Conservation (phyloP, 768 basidiomycete species). For the Xerocomellus dryophilus region DNA sequence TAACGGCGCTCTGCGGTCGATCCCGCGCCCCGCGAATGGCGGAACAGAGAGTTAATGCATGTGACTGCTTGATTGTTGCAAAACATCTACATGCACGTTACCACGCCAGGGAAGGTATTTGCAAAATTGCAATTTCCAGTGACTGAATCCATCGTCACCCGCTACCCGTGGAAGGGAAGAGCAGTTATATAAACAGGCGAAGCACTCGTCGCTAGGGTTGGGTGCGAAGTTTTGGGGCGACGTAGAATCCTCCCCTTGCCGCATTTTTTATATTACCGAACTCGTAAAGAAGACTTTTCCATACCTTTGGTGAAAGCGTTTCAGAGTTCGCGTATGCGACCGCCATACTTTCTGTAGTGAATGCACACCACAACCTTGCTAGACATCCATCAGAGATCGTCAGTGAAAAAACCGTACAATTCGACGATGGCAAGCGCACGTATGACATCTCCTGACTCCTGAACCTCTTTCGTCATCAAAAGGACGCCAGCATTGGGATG, state of each 20-base stretch:
- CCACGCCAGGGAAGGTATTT: neutral
- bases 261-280: neutral
- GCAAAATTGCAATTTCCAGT: neutral
- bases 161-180: conserved; percentile 36
- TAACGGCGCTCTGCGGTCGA: conserved; percentile 27
- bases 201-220: conserved; percentile 14
- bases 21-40: conserved; percentile 15
- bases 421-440: conserved; percentile 22
- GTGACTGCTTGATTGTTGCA: neutral
- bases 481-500: conserved; percentile 61
- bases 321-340: conserved; percentile 62
- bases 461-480: conserved; percentile 50
- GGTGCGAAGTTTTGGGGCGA: conserved; percentile 17
- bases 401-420: neutral
- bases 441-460: conserved; percentile 23
- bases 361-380: conserved; percentile 81
- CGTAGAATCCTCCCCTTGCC: conserved; percentile 37
- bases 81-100: neutral
- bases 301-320: conserved; percentile 57
- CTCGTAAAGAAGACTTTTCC: neutral
- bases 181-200: conserved; percentile 58
- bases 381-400: neutral
- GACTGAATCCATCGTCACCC: neutral
- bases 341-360: conserved; percentile 82
- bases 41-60: conserved; percentile 15